phyloP scores from a whole-genome alignment of 2,329 filamentous ascomycete species.

The Neofusicoccum parvum region DNA sequence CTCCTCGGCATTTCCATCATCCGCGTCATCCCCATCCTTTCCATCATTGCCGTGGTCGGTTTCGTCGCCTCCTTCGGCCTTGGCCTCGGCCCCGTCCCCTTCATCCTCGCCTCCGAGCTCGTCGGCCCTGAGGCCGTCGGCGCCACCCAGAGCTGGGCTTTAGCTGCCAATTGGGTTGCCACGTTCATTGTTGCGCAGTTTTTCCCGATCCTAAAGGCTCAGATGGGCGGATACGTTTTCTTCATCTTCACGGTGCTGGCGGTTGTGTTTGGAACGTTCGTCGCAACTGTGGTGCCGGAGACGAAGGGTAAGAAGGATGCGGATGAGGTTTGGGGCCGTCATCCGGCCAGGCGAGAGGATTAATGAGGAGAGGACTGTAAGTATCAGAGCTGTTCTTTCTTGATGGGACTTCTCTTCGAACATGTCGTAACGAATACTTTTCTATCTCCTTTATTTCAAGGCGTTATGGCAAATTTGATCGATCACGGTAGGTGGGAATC shows the following conservation, averaged over 20 bases:
- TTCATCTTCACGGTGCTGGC: slow-evolving; percentile 86
- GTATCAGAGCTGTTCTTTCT: no score
- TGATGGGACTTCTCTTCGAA: no score
- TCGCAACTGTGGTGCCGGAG: slow-evolving; percentile 77
- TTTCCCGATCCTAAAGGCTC: slow-evolving; percentile 83
- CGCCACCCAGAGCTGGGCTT: slow-evolving; percentile 83
- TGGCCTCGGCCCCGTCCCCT: slow-evolving; percentile 90
- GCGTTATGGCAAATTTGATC: no score
- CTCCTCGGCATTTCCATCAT: slow-evolving; percentile 80
- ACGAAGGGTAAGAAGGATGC: slow-evolving; percentile 81
- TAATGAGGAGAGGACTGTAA: slow-evolving; percentile 25
- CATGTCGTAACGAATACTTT: no score
- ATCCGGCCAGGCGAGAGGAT: slow-evolving; percentile 51
- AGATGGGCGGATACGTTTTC: slow-evolving; percentile 81
- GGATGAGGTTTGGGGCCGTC: slow-evolving; percentile 83
- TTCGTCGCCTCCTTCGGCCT: slow-evolving; percentile 92
- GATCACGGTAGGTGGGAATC: no score
- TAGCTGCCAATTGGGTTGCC: slow-evolving; percentile 85
- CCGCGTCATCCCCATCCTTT: slow-evolving; percentile 70
- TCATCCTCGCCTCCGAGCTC: slow-evolving; percentile 89
- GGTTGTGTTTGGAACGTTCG: slow-evolving; percentile 68
- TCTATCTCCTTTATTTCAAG: no score
- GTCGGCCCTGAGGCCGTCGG: slow-evolving; percentile 90
- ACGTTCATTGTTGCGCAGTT: slow-evolving; percentile 94
- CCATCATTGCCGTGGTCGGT: slow-evolving; percentile 75